Evolutionary conservation across 371 early-diverging fungal species (phyloP).

Genomic region (Ordospora colligata): DNA sequence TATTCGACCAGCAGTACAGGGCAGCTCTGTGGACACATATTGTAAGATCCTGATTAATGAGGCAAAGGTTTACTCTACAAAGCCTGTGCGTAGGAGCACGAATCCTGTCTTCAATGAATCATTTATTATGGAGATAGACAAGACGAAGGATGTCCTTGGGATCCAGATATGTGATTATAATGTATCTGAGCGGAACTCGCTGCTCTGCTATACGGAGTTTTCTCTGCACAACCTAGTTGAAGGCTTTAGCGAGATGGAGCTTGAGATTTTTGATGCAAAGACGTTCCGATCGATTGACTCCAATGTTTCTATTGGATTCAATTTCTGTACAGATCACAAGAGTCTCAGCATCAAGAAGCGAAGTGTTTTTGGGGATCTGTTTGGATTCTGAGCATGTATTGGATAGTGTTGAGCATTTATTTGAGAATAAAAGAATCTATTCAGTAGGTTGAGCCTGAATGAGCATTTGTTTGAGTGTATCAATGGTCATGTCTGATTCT

Average conservation of each 20-base stretch:
- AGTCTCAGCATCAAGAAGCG: conserved; percentile 23
- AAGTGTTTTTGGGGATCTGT: conserved; percentile 17
- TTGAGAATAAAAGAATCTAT: background rate
- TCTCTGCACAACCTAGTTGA: conserved; percentile 45
- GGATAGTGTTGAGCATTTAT: no score
- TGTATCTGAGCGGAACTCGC: conserved; percentile 21
- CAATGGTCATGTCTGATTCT: background rate
- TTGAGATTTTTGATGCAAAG: conserved; percentile 43
- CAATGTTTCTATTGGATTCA: conserved; percentile 40
- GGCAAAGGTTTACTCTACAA: conserved; percentile 46
- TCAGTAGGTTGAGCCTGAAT: background rate
- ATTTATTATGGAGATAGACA: conserved; percentile 35
- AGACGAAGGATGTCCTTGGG: conserved; percentile 37
- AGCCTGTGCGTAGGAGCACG: background rate
- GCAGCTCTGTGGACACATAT: conserved; percentile 35
- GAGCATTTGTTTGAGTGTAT: background rate
- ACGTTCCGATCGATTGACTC: conserved; percentile 7
- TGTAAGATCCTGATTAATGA: conserved; percentile 51
- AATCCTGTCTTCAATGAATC: conserved; percentile 54
- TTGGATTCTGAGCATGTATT: conserved; percentile 12
- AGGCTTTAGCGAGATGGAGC: conserved; percentile 41
- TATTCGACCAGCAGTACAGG: conserved; percentile 8
- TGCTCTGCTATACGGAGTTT: conserved; percentile 47
- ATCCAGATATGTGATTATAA: conserved; percentile 46
- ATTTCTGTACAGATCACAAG: conserved; percentile 26